Evolutionary conservation across 2,329 filamentous ascomycete genomes (phyloP).

Genomic region (Claviceps paspali): DNA sequence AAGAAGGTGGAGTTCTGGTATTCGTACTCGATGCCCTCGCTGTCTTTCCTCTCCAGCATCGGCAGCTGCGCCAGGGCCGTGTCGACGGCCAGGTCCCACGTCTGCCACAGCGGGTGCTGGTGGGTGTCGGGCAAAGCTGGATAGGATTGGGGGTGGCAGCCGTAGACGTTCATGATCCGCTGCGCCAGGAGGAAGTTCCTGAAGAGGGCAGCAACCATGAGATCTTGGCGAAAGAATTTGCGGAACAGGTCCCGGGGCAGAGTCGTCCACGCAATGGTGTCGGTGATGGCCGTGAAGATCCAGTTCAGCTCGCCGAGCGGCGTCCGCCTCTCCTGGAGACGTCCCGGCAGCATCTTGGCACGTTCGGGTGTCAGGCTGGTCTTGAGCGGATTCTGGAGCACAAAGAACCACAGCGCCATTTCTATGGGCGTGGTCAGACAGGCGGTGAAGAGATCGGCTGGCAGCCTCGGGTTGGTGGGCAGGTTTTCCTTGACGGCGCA

Average conservation of each 20-base stretch:
- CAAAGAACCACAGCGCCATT: conserved; percentile 93
- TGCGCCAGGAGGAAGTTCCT: conserved; percentile 91
- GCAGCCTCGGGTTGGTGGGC: conserved; percentile 83
- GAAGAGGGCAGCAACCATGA: conserved; percentile 98
- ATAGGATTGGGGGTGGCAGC: conserved; percentile 86
- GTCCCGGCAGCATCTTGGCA: conserved; percentile 77
- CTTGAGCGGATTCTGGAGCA: conserved; percentile 71
- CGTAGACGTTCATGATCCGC: conserved; percentile 89
- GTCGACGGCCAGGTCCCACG: conserved; percentile 94
- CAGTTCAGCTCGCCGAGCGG: conserved; percentile 94
- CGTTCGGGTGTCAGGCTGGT: conserved; percentile 60
- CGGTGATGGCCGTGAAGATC: conserved; percentile 98
- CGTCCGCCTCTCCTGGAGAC: conserved; percentile 82
- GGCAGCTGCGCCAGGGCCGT: conserved; percentile 85
- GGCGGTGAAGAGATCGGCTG: conserved; percentile 88
- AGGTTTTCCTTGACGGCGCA: conserved; percentile 84
- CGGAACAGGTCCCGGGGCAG: conserved; percentile 82
- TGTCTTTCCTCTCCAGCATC: conserved; percentile 65
- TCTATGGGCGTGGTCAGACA: conserved; percentile 95
- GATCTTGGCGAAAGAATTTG: conserved; percentile 90
- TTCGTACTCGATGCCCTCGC: conserved; percentile 61
- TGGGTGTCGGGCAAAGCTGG: conserved; percentile 89
- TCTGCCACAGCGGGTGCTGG: conserved; percentile 88
- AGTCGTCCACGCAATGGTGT: conserved; percentile 97
- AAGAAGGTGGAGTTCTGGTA: conserved; percentile 95